Evolutionary conservation across 345 rosid genomes (phyloP).

Genomic region (Brassica nigra): DNA sequence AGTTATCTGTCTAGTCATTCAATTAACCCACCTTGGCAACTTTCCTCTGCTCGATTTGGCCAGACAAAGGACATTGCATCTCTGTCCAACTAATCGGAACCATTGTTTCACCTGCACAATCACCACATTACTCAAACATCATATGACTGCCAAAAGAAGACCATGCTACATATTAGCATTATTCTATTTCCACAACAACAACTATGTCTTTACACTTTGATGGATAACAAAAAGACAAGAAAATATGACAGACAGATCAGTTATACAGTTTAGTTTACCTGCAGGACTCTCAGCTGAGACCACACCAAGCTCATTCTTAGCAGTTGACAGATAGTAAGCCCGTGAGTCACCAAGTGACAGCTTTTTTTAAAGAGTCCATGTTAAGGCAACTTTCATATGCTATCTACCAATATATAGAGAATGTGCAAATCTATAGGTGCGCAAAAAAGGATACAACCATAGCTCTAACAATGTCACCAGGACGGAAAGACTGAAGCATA

Average conservation of each 20-base stretch:
- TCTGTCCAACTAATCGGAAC: slow-evolving; percentile 94
- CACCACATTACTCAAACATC: slow-evolving; percentile 1
- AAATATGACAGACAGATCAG: not conserved
- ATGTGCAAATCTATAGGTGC: not conserved
- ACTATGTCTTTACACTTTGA: not conserved
- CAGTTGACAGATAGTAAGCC: slow-evolving; percentile 90
- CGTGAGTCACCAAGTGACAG: slow-evolving; percentile 95
- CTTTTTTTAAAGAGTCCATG: slow-evolving; percentile 41
- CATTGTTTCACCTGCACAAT: slow-evolving; percentile 73
- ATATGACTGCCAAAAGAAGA: not conserved
- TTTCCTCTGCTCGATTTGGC: slow-evolving; percentile 84
- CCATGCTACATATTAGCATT: not conserved
- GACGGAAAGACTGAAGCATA: slow-evolving; percentile 74
- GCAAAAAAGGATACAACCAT: slow-evolving; percentile 72
- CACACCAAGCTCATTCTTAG: slow-evolving; percentile 87
- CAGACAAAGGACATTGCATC: slow-evolving; percentile 89
- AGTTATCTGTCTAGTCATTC: slow-evolving; percentile 21
- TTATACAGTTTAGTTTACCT: slow-evolving; percentile 46
- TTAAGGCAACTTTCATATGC: slow-evolving; percentile 17
- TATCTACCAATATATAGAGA: not conserved
- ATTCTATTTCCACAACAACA: not conserved
- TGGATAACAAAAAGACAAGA: not conserved
- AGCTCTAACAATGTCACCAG: slow-evolving; percentile 90
- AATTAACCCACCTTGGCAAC: slow-evolving; percentile 76
- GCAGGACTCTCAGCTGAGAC: slow-evolving; percentile 84